Conservation (phyloP, 805 yeast species). For the Monosporozyma aerobia region DNA sequence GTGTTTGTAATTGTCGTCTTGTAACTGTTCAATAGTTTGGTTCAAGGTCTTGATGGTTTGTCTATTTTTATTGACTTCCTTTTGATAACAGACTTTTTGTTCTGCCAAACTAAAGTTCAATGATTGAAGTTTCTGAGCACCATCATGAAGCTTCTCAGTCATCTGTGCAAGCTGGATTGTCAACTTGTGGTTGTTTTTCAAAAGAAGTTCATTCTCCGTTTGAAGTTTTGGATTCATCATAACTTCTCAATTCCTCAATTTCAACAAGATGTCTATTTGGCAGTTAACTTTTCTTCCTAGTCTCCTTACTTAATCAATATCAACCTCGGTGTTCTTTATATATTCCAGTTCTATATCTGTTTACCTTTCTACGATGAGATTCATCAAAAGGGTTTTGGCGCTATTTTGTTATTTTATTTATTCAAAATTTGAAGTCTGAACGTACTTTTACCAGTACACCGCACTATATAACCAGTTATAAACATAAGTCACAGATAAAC, state of each 20-base stretch:
- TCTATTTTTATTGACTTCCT: neutral
- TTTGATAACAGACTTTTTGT: neutral
- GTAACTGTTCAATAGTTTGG: neutral
- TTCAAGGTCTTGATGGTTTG: neutral
- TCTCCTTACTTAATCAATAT: too few species aligned
- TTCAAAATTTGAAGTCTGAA: neutral
- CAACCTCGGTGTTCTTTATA: neutral
- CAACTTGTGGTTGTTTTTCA: neutral
- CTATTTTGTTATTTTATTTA: neutral
- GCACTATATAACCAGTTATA: neutral
- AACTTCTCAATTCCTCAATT: neutral
- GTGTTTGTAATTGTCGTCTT: neutral
- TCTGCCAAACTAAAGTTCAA: neutral
- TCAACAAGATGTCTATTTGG: neutral
- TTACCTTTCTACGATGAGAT: neutral
- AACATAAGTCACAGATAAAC: neutral
- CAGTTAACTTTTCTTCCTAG: too few species aligned
- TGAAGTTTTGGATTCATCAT: neutral
- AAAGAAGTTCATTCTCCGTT: neutral
- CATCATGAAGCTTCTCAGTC: neutral
- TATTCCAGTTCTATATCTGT: neutral
- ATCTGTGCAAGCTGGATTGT: neutral
- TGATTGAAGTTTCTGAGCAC: neutral
- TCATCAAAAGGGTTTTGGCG: neutral
- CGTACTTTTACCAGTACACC: too few species aligned